Conservation (phyloP, 139 green algal genomes). For the Chlamydomonas asymmetrica region DNA sequence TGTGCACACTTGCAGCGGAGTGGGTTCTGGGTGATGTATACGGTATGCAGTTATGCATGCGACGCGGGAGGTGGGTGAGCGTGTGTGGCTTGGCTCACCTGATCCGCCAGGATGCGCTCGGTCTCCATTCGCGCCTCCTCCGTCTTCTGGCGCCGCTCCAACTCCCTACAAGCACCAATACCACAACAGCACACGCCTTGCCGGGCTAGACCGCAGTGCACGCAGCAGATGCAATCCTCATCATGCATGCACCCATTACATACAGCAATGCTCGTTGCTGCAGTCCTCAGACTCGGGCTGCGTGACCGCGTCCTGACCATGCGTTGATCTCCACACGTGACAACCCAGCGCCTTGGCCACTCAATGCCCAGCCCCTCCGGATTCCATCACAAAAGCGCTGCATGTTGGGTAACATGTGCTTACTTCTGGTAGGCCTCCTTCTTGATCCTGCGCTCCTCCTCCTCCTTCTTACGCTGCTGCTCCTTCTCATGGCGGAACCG, state of each 20-base stretch:
- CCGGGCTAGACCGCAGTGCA: too few relatives aligned
- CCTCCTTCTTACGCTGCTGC: constrained; percentile 39
- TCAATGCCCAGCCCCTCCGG: too few relatives aligned
- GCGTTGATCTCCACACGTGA: too few relatives aligned
- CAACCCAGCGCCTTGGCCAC: too few relatives aligned
- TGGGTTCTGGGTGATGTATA: too few relatives aligned
- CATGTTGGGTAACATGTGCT: background rate
- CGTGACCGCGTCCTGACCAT: too few relatives aligned
- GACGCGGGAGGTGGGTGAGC: background rate
- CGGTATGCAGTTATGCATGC: too few relatives aligned
- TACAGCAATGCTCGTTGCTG: background rate
- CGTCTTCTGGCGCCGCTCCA: constrained; percentile 71
- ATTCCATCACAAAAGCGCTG: too few relatives aligned
- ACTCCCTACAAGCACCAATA: constrained; percentile 50
- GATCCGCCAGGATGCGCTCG: constrained; percentile 68
- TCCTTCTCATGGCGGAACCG: constrained; percentile 43
- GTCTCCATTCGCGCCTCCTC: constrained; percentile 67
- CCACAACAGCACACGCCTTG: too few relatives aligned
- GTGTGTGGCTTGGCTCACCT: constrained; percentile 19
- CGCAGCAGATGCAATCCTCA: too few relatives aligned
- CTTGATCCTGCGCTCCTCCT: constrained; percentile 55
- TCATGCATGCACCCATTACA: background rate
- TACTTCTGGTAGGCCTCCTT: constrained; percentile 58
- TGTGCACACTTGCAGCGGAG: too few relatives aligned
- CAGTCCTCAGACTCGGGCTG: too few relatives aligned